Conservation (phyloP, 2,329 filamentous ascomycete genomes). For the Mycosphaerella sp. region DNA sequence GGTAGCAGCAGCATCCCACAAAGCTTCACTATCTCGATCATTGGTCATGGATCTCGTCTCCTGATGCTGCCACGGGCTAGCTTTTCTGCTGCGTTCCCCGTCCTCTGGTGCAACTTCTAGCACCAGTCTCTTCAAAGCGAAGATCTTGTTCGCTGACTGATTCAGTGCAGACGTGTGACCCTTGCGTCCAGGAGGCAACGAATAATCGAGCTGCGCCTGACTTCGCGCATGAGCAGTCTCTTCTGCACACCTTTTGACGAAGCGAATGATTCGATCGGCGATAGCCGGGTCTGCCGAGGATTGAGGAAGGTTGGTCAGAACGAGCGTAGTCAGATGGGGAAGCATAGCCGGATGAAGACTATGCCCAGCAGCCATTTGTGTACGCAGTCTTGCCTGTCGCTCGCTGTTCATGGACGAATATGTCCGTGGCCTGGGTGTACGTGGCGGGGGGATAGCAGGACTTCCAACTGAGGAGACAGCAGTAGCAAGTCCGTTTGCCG, state of each 20-base stretch:
- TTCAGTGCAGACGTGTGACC: constrained; percentile 44
- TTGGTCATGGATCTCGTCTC: constrained; percentile 51
- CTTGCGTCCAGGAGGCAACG: constrained; percentile 51
- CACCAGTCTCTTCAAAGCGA: constrained; percentile 50
- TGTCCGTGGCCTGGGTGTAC: constrained; percentile 20
- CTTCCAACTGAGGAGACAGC: constrained; percentile 6
- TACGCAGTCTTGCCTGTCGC: constrained; percentile 26
- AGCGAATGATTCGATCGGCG: constrained; percentile 45
- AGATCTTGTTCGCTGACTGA: constrained; percentile 36
- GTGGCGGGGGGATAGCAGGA: constrained; percentile 8
- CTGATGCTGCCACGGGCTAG: constrained; percentile 42
- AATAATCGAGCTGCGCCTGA: constrained; percentile 51
- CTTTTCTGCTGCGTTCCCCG: constrained; percentile 25
- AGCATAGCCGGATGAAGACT: constrained; percentile 51
- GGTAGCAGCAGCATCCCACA: constrained; percentile 53
- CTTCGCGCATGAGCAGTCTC: constrained; percentile 49
- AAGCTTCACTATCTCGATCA: constrained; percentile 52
- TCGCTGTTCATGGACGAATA: constrained; percentile 29
- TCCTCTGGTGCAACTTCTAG: constrained; percentile 46
- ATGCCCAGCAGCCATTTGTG: constrained; percentile 20
- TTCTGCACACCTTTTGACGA: constrained; percentile 52
- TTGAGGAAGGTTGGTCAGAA: constrained; percentile 51
- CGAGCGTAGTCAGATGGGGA: constrained; percentile 48
- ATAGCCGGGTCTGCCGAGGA: constrained; percentile 34
- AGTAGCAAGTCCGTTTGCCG: constrained; percentile 4